These are phyloP conservation scores for Gliomastix tumulicola DNA, from an alignment of 2,329 filamentous ascomycete genomes.

Conservation along the genomic window DNA sequence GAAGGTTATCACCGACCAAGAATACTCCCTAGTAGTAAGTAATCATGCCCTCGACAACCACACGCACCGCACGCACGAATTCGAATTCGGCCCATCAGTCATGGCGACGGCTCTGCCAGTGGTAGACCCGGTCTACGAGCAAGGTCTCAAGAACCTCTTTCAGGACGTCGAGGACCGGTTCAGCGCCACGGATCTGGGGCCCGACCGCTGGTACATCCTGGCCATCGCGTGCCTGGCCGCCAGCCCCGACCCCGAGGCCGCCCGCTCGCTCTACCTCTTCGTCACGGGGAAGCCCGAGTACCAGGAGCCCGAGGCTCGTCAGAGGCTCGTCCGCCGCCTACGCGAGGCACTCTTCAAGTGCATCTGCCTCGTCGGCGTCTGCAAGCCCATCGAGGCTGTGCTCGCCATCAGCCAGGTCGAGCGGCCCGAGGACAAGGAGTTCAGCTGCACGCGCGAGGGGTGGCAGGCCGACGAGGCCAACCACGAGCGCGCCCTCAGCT, in stretches of 20 bases:
- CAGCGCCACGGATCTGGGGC: slow-evolving; percentile 2
- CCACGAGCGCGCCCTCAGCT: slow-evolving; percentile 41
- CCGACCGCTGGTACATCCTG: slow-evolving; percentile 8
- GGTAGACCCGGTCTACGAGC: no score
- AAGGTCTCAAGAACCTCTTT: slow-evolving; percentile 5
- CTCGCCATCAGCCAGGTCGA: slow-evolving; percentile 46
- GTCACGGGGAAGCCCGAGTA: slow-evolving; percentile 41
- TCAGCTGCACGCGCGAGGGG: slow-evolving; percentile 41
- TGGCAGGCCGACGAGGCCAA: slow-evolving; percentile 54
- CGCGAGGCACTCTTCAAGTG: slow-evolving; percentile 54
- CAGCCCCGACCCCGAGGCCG: slow-evolving; percentile 7
- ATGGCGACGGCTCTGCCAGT: no score
- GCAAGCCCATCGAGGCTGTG: slow-evolving; percentile 55
- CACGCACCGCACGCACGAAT: no score
- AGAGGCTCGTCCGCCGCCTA: slow-evolving; percentile 40
- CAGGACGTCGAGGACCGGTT: slow-evolving; percentile 5
- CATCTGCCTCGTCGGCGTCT: slow-evolving; percentile 52
- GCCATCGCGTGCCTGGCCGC: slow-evolving; percentile 6
- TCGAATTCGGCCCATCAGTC: no score
- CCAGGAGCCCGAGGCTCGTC: slow-evolving; percentile 30
- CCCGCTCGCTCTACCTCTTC: slow-evolving; percentile 17
- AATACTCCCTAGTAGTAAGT: no score
- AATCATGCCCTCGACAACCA: no score
- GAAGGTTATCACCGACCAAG: no score
- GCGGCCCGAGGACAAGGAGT: slow-evolving; percentile 48